Evolutionary conservation across 2,329 filamentous ascomycete species (phyloP).

Genomic region (Trichophyton rubrum): DNA sequence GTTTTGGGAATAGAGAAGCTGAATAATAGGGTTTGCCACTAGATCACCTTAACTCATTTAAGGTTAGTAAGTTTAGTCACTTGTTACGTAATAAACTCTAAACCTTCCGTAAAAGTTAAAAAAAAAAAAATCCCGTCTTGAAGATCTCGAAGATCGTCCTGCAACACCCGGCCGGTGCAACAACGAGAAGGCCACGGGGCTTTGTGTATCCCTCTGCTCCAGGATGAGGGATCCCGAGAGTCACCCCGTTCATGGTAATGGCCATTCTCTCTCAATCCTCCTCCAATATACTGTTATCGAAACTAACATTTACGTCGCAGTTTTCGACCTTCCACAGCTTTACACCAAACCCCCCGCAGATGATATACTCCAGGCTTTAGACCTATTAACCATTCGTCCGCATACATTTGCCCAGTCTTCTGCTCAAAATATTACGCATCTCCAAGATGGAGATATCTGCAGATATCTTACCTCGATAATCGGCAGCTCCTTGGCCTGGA

Average conservation of each 20-base stretch:
- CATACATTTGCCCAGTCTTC: constrained; percentile 31
- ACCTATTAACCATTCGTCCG: constrained; percentile 53
- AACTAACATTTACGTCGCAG: constrained; percentile 25
- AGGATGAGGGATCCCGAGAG: background rate
- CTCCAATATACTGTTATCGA: background rate
- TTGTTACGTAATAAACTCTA: no score
- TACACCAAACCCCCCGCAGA: constrained; percentile 60
- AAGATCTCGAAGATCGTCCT: no score
- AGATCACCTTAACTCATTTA: no score
- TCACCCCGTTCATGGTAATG: background rate
- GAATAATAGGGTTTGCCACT: no score
- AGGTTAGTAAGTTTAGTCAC: no score
- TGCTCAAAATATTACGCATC: constrained; percentile 18
- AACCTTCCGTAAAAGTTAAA: no score
- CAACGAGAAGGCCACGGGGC: no score
- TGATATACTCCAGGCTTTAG: constrained; percentile 53
- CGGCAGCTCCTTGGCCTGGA: constrained; percentile 34
- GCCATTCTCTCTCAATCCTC: background rate
- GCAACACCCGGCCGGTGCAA: no score
- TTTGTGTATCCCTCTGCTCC: no score
- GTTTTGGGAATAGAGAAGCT: no score
- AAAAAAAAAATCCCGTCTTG: no score
- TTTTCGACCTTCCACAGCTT: constrained; percentile 68
- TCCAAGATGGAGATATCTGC: constrained; percentile 31
- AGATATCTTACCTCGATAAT: constrained; percentile 38